Conservation (phyloP, 176 grass and related monocot genomes). For the Coix lacrymajobi region DNA sequence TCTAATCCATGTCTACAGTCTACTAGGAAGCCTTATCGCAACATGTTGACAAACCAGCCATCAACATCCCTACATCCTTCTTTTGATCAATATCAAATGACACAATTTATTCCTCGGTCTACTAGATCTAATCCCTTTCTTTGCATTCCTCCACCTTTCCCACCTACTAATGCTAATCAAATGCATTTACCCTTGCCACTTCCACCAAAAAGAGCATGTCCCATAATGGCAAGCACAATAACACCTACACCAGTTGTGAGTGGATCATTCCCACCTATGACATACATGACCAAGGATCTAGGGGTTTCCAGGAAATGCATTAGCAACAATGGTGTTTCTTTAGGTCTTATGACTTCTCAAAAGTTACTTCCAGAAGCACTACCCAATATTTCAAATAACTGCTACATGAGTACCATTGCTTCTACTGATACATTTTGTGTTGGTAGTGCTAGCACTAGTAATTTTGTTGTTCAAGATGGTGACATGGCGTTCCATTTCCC, state of each 20-base stretch:
- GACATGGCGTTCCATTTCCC: background rate
- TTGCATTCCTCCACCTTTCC: background rate
- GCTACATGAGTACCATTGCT: background rate
- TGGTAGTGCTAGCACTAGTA: background rate
- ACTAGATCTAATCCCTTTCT: background rate
- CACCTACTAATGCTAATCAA: background rate
- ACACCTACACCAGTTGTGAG: background rate
- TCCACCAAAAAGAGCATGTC: background rate
- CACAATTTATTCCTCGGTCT: background rate
- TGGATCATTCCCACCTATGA: background rate
- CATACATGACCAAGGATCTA: background rate
- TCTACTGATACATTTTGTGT: background rate
- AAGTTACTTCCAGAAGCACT: background rate
- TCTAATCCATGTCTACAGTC: background rate
- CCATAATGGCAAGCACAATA: background rate
- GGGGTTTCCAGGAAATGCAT: background rate
- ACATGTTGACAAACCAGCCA: rapidly evolving
- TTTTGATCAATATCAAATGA: background rate
- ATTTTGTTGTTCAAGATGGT: background rate
- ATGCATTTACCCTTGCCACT: background rate
- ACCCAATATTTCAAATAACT: background rate
- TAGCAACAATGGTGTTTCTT: background rate
- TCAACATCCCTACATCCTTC: background rate
- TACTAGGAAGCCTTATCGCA: background rate
- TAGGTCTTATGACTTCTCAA: background rate